Evolutionary conservation across 192 early-diverging fungal genomes (phyloP).

Genomic region (Phycomyces nitens): DNA sequence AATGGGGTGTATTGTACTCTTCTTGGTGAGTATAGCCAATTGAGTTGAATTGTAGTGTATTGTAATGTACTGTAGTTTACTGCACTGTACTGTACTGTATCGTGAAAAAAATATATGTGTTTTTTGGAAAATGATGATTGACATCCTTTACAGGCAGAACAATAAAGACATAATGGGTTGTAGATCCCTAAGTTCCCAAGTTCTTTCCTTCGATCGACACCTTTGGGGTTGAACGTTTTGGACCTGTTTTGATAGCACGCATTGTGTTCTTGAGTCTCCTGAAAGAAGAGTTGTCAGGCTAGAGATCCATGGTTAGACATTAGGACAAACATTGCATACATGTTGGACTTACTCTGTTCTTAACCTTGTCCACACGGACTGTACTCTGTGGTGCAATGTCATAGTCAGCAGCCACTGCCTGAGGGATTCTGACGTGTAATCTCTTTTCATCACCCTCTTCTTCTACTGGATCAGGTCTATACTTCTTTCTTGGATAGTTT

Average conservation of each 20-base stretch:
- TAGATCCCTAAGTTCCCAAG: neutral
- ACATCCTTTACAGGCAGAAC: no score
- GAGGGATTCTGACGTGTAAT: constrained; percentile 33
- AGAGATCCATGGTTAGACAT: neutral
- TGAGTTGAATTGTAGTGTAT: no score
- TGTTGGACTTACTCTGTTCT: constrained; percentile 15
- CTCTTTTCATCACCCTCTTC: constrained; percentile 19
- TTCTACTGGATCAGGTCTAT: constrained; percentile 19
- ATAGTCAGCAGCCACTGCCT: constrained; percentile 32
- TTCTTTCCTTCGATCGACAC: constrained; percentile 32
- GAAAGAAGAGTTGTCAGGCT: constrained; percentile 16
- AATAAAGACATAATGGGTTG: no score
- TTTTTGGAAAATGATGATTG: no score
- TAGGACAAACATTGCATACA: neutral
- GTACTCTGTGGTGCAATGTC: constrained; percentile 40
- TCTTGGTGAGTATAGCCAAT: no score
- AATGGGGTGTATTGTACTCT: no score
- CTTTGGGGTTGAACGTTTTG: constrained; percentile 28
- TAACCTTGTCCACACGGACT: constrained; percentile 25
- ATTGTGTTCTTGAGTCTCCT: constrained; percentile 33
- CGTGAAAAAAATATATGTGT: no score
- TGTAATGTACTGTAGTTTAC: no score
- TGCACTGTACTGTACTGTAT: no score
- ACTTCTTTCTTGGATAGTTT: constrained; percentile 21
- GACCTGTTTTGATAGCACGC: constrained; percentile 30